Conservation (phyloP, 306 rosid genomes). For the Corylus americana region DNA sequence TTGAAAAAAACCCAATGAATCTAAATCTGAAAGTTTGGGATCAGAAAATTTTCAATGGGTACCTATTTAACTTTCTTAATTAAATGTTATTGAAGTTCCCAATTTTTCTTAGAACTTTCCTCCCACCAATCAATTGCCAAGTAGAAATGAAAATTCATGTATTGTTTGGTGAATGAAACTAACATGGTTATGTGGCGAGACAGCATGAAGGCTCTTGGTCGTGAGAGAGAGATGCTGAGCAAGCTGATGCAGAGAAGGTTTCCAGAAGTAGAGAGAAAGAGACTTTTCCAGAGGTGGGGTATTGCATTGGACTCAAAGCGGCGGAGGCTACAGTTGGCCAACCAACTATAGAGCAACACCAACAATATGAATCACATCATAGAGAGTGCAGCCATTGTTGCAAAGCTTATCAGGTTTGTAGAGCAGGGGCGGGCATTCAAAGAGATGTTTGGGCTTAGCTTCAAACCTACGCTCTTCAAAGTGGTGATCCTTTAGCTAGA, state of each 20-base stretch:
- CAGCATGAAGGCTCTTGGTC: constrained; percentile 69
- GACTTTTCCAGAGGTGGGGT: constrained; percentile 71
- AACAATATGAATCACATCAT: constrained; percentile 55
- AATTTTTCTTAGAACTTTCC: neutral
- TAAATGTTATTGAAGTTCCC: neutral
- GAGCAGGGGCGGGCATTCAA: constrained; percentile 79
- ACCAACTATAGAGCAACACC: constrained; percentile 62
- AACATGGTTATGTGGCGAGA: constrained; percentile 28
- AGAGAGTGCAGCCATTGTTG: constrained; percentile 82
- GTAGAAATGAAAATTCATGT: neutral
- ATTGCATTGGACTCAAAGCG: constrained; percentile 78
- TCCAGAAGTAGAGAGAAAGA: constrained; percentile 64
- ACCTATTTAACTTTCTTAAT: too few relatives aligned
- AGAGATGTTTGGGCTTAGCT: constrained; percentile 97
- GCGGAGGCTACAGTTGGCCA: constrained; percentile 79
- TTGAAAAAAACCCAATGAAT: neutral
- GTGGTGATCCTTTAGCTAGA: constrained; percentile 70
- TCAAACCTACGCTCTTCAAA: constrained; percentile 51
- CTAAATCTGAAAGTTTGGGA: neutral
- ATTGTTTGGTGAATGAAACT: constrained; percentile 6
- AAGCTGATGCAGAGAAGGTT: constrained; percentile 82
- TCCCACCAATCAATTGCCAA: neutral
- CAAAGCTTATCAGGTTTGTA: constrained; percentile 70
- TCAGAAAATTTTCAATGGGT: neutral
- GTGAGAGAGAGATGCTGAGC: constrained; percentile 73